Base-by-base conservation (phyloP, 345 rosid genomes). In the Orychophragmus violaceus region DNA sequence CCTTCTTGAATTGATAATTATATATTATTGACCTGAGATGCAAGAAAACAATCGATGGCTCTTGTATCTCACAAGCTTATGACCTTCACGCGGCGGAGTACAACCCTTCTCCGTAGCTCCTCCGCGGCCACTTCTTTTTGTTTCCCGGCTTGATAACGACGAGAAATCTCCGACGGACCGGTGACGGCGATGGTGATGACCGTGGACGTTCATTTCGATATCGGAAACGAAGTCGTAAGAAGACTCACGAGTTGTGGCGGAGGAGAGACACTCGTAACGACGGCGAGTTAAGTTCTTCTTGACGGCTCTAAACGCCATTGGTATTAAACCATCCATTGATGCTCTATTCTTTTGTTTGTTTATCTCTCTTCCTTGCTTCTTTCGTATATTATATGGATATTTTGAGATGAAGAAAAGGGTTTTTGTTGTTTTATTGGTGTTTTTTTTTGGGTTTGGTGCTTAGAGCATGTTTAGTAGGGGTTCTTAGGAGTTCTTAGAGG, bases 301-400 rank as follows among this genome's bases (percentile, higher is more conserved):
- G 35, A 94, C 66, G 18, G 92, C 91, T 59, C 64, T 87, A 78
- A 45, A 82, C 25, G 85, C 77, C 82, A 85, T 44, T 14, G 97
- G 97, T 28, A 94, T 72, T 3, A 94, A 73, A 11, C 99, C 99
- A 19, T 93, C 98, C 98, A 90, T 90, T 25, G 51, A 25, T 25
- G 0, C 17, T 17, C 14, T 39, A 39, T 39, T 39, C 18, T 39
- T 21, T 8, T 30, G 8, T 30, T 2, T 30, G 9, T 33, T 13
- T 32, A 6, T 18, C 18, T 22, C n/a, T n/a, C n/a, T 39, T 39
- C 18, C 14, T 21, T 39, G 19, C 45, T 39, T 61, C 28, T 30
- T 12, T 39, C n/a, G n/a, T n/a, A n/a, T n/a, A 3, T 46, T 45
- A 4, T 46, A 9, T 44, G 45, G 10, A 16, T 60, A 12, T 54